Percentiles rank a stretch among this genome's conserved stretches.
These are phyloP conservation scores for Rhynchospora breviuscula DNA, from an alignment of 176 grass and related monocot genomes.

Conservation along the genomic window DNA sequence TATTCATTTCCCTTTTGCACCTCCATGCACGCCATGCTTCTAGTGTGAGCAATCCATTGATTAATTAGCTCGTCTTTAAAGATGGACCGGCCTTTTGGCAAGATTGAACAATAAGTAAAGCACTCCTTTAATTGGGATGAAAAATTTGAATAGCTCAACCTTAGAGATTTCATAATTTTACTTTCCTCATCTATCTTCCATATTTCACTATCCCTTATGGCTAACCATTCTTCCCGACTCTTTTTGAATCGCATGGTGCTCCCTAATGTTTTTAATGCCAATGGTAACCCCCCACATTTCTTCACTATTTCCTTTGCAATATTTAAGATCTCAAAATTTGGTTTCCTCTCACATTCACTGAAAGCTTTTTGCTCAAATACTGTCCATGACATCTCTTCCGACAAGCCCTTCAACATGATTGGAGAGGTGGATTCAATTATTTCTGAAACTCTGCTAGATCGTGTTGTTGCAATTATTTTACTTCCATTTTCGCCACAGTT, in stretches of 20 bases:
- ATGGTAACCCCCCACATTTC: conserved; percentile 32
- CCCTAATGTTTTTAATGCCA: conserved; percentile 25
- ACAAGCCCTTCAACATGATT: not conserved
- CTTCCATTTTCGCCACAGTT: not conserved
- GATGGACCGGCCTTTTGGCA: not conserved
- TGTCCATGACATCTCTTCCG: not conserved
- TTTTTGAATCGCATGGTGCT: not conserved
- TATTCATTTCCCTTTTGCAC: not conserved
- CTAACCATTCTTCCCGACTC: not conserved
- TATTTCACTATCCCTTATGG: conserved; percentile 2
- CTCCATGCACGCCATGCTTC: not conserved
- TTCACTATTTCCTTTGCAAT: conserved; percentile 18
- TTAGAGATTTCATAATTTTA: not conserved
- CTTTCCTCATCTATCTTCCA: not conserved
- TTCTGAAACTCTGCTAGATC: not conserved
- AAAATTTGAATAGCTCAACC: conserved; percentile 25
- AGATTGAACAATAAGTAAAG: conserved; percentile 26
- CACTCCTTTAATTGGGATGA: conserved; percentile 14
- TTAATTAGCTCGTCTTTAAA: conserved; percentile 18
- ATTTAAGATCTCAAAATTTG: not conserved
- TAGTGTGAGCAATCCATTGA: conserved; percentile 30
- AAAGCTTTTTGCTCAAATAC: conserved; percentile 3
- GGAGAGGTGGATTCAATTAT: not conserved
- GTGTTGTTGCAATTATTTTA: conserved; percentile 30
- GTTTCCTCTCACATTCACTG: not conserved